phyloP scores from a whole-genome alignment of 495 filamentous ascomycete genomes.

The Diplogelasinospora grovesii region DNA sequence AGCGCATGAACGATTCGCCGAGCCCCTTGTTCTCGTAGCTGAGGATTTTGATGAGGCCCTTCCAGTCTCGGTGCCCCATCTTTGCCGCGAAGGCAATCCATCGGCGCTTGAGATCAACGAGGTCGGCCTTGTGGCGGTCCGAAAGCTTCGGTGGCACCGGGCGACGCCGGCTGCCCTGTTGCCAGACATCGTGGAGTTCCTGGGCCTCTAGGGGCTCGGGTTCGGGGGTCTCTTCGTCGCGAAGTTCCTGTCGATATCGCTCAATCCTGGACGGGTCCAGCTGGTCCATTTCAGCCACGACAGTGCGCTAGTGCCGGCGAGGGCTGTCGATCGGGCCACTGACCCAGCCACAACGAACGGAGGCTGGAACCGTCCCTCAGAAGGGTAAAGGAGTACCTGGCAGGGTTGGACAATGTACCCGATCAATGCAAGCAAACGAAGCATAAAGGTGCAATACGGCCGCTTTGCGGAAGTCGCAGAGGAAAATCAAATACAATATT shows the following conservation, averaged over 20 bases:
- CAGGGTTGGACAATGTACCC: constrained; percentile 2
- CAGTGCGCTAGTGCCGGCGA: constrained; percentile 4
- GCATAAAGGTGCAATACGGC: too few species aligned
- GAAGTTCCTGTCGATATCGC: constrained; percentile 10
- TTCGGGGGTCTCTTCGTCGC: constrained; percentile 12
- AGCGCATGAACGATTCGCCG: constrained; percentile 12
- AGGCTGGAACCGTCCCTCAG: not conserved
- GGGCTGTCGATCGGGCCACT: constrained; percentile 4
- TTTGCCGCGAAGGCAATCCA: constrained; percentile 7
- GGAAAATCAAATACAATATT: too few species aligned
- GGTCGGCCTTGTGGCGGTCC: constrained; percentile 10
- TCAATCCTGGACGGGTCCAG: constrained; percentile 11
- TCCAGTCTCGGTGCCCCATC: constrained; percentile 5
- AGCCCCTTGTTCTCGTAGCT: constrained; percentile 14
- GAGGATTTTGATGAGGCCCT: constrained; percentile 9
- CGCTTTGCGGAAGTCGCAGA: too few species aligned
- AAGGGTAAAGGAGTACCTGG: constrained; percentile 3
- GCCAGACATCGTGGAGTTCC: constrained; percentile 11
- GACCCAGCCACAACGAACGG: constrained; percentile 1
- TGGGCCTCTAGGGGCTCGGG: constrained; percentile 8
- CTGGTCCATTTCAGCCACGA: constrained; percentile 8
- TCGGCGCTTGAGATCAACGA: constrained; percentile 10
- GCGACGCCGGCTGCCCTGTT: constrained; percentile 9
- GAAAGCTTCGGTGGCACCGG: constrained; percentile 11
- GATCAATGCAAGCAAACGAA: too few species aligned